Evolutionary conservation across 1,284 basidiomycete species (phyloP), one percentile per base, ranked within the genome.

Genomic region (Pulveroboletus sp.): DNA sequence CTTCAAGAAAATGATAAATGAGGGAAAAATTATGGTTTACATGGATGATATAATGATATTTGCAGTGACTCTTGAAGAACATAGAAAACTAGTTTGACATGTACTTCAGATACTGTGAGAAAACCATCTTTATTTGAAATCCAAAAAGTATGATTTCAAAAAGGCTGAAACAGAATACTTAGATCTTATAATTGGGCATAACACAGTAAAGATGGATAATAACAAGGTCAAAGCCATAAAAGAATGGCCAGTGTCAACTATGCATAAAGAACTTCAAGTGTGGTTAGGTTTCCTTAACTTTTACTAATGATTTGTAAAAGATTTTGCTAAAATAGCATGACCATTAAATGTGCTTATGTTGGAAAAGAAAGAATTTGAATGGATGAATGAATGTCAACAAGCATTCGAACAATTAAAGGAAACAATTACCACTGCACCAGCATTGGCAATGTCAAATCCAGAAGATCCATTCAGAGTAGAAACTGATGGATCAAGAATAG

Each of bases 1-100:
- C 7, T 67, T 73, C 47, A 2, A 28, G 12, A 68, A 72, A 28
- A 29, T 69, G 7, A 56, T 56, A 17, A 35, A 18, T 38, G 24
- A 49, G 10, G 61, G 61, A 49, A 38, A 38, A 8, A 24, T 48
- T 1, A 7, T 48, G 0, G 14, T 48, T 2, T 48, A 48, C 10
- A 47, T 47, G 45, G 45, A 47, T 24, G 15, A 47, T 15, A 47
- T 47, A 9, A 36, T 47, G 45, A 36, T 47, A 17, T 47, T 25
- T 17, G 26, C 35, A 0, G 4, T 4, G 0, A n/a, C 7, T 1
- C 2, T 50, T 0, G 12, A 42, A 1, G 29, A 50, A 33, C 49
- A 50, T 12, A 9, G 11, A 1, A 5, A 6, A 0, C 9, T 51
- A 0, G 24, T 43, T 0, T 0, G 5, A 2, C 20, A 53, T 17